Base-by-base conservation (phyloP, 2,329 filamentous ascomycete genomes). In the Gnomoniopsis smithogilvyi region DNA sequence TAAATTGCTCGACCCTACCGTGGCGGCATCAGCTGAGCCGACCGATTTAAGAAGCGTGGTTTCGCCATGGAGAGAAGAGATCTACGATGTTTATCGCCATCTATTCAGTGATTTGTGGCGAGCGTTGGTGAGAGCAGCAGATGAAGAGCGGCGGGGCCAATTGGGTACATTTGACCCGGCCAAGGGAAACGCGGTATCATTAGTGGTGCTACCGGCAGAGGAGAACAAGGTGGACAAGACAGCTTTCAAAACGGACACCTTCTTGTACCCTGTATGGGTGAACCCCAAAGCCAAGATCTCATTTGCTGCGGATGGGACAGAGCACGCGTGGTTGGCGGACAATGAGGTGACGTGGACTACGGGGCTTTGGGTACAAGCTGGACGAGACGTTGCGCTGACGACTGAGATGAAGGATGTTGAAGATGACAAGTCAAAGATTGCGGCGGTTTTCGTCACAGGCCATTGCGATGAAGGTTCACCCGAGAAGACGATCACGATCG, bases 71-170 rank as follows among this genome's bases (percentile, higher is more conserved):
- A 47, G 62, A 22, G 56, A 56, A 11, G 57, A 57, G 47, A 58
- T 64, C 12, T 62, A 64, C 45, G 46, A 51, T 12, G 43, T 58
- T 24, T 64, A 63, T 48, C 62, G 60, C 17, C 59, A 64, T 24
- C 41, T 64, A 34, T 64, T 63, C 36, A 54, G 41, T n/a, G 62
- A 62, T 47, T 46, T 62, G 30, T 63, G 63, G 53, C 51, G 59
- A 30, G 26, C 30, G 34, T 33, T 63, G n/a, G 50, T 52, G 24
- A 50, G 26, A 38, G 38, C 26, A 17, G 24, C 30, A 22, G 34
- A 30, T 10, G 43, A 45, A 17, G 43, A 19, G 3, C 15, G 19
- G 15, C 15, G n/a, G 43, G 17, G 17, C 24, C 38, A 54, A 2
- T 34, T 59, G 24, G 62, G 58, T 10, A 15, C 49, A 47, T 62